Evolutionary conservation across 2,329 filamentous ascomycete genomes (phyloP).

Genomic region (Tolypocladium amazonense): DNA sequence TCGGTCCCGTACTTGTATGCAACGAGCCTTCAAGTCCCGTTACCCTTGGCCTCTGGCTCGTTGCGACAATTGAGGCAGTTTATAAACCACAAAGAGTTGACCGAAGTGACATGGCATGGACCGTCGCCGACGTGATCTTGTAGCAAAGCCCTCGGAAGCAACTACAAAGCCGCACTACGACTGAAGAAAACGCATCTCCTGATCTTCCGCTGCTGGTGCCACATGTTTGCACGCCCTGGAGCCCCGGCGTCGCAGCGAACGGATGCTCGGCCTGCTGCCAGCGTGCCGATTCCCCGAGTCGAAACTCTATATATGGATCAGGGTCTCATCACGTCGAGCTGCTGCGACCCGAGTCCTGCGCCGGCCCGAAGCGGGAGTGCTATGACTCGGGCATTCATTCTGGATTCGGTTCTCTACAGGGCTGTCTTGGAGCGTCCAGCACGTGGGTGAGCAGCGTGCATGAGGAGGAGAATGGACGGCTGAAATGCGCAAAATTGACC

Average conservation of each 20-base stretch:
- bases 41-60: neutral
- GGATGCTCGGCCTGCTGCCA: neutral
- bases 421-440: neutral
- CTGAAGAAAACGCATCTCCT: neutral
- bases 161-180: neutral
- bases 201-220: neutral
- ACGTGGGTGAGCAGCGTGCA: neutral
- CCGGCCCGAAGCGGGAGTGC: neutral
- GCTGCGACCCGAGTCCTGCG: neutral
- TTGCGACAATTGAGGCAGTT: neutral
- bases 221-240: neutral
- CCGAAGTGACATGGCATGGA: neutral
- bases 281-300: slow-evolving; percentile 1
- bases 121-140: neutral
- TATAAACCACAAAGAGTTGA: neutral
- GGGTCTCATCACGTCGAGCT: too few relatives aligned
- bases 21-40: neutral
- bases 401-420: too few relatives aligned
- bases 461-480: neutral
- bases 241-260: neutral
- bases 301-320: neutral
- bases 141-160: neutral
- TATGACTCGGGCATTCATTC: neutral
- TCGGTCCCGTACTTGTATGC: neutral
- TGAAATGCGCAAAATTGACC: neutral